Evolutionary conservation across 495 filamentous ascomycete species (phyloP), one percentile per base, ranked within the genome.

Genomic region (Xanthoparmelia taractica): DNA sequence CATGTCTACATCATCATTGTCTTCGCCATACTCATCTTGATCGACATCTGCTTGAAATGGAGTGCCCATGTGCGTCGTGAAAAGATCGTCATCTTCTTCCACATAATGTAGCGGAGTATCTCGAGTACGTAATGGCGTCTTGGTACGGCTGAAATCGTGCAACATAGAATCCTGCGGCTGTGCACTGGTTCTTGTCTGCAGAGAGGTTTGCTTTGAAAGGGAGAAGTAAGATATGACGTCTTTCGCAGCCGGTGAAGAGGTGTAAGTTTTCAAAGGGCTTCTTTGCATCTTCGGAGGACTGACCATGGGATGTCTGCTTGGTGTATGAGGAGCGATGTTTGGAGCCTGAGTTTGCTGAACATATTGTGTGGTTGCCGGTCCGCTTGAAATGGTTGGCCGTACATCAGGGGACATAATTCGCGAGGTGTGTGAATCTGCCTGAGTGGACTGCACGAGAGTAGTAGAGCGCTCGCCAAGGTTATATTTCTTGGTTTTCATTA

Each of bases 1-100:
- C 76, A 91, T 82, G 8, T 88, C 87, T 25, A 87, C 86, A 60
- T 90, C 88, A 65, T 86, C 87, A 34, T 78, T 81, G 65, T 81
- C 82, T 62, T 85, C 80, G 43, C 84, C 85, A 68, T 85, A 87
- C 23, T 87, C 85, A 63, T 87, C 82, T 23, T 78, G 69, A 33
- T 70, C 34, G 41, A 65, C 31, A n/a, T 65, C 60, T 36, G 36
- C 60, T 48, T 70, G 67, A 56, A 58, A 70, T 41, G 73, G 73
- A 54, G 73, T 77, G n/a, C 74, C 79, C 79, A 82, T 82, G 45
- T 75, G 77, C 57, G 75, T 70, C 18, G 78, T 77, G 48, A 82
- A 77, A 38, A 70, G 58, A 23, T 76, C 71, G 29, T 79, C 77
- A 20, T 74, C 67, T 6, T 72, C 62, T 13, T 75, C 71, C 7